phyloP scores from a whole-genome alignment of 768 basidiomycete species.

The Infundibulicybe gibba region DNA sequence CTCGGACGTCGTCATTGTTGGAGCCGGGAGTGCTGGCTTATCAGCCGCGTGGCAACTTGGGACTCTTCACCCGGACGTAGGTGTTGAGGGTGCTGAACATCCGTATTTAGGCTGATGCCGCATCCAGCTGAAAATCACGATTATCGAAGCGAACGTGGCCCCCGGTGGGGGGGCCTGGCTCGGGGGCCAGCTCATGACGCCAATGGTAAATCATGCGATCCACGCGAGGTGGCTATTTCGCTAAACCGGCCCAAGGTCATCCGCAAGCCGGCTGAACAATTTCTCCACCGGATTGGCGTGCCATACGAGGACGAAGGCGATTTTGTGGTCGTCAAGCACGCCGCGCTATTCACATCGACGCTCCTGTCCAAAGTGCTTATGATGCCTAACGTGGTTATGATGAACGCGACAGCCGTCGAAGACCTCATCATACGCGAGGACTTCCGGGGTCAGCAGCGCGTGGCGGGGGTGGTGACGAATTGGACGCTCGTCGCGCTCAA shows the following conservation, averaged over 20 bases:
- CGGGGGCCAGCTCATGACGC: slow-evolving; percentile 75
- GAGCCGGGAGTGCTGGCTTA: slow-evolving; percentile 67
- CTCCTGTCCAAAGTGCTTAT: slow-evolving; percentile 68
- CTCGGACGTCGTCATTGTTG: slow-evolving; percentile 76
- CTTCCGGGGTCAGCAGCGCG: slow-evolving; percentile 45
- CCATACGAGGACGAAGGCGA: slow-evolving; percentile 75
- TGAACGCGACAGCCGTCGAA: slow-evolving; percentile 81
- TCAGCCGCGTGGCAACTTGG: slow-evolving; percentile 75
- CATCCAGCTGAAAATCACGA: slow-evolving; percentile 42
- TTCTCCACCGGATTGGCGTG: slow-evolving; percentile 67
- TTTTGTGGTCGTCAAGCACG: slow-evolving; percentile 80
- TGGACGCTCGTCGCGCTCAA: slow-evolving; percentile 50
- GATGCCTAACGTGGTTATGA: slow-evolving; percentile 66
- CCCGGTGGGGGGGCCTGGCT: slow-evolving; percentile 80
- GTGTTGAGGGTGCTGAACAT: slow-evolving; percentile 4
- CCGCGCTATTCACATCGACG: slow-evolving; percentile 78
- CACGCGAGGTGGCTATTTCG: neutral
- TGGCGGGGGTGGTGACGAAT: slow-evolving; percentile 49
- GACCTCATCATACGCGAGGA: slow-evolving; percentile 71
- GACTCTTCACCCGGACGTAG: slow-evolving; percentile 60
- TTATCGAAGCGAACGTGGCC: slow-evolving; percentile 77
- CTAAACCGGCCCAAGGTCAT: slow-evolving; percentile 44
- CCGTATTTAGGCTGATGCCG: neutral
- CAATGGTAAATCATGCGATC: slow-evolving; percentile 49
- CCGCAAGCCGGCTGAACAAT: slow-evolving; percentile 71